Base-by-base conservation (phyloP, 768 basidiomycete species). In the Lepiota subincarnata region DNA sequence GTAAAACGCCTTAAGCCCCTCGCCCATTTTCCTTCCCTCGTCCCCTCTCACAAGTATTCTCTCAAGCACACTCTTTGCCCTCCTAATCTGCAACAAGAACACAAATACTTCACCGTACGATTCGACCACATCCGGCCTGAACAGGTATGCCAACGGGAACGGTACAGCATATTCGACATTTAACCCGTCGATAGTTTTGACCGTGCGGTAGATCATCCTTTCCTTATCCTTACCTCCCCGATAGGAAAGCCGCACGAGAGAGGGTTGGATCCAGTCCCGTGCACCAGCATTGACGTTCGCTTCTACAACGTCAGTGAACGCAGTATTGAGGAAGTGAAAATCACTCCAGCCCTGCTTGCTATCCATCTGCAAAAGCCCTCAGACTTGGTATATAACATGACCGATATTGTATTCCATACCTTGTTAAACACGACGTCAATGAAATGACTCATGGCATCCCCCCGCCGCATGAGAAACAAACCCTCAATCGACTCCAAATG, bases 311-410 rank as follows among this genome's bases (percentile, higher is more conserved):
- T 91, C 87, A 16, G 73, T 72, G 64, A 93, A 90, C 8, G 85
- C 82, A 24, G 81, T 84, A 61, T 92, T 92, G 50, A 92, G 65
- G 67, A 88, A 89, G 68, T 93, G 91, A 64, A 89, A 90, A 62
- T 92, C 91, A 42, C 69, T 76, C 90, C 90, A 93, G 34, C 70
- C 62, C 61, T 86, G 82, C 43, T 77, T 73, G n/a, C 71, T 71
- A 58, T 92, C 87, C 81, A 92, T 90, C 89, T 92, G 50, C 4
- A 45, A 3, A n/a, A 40, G 40, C 14, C 35, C 20, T 51, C 24
- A 50, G 45, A 22, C n/a, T 3, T 12, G 16, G 16, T 20, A 20
- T 18, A 2, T 2, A 26, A 26, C 7, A 8, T 16, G 24, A 13
- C 12, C 13, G 38, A 43, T 43, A 31, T 36, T 28, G 10, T 10